phyloP scores from a whole-genome alignment of 208 protist genomes.

The Leishmania arabica region DNA sequence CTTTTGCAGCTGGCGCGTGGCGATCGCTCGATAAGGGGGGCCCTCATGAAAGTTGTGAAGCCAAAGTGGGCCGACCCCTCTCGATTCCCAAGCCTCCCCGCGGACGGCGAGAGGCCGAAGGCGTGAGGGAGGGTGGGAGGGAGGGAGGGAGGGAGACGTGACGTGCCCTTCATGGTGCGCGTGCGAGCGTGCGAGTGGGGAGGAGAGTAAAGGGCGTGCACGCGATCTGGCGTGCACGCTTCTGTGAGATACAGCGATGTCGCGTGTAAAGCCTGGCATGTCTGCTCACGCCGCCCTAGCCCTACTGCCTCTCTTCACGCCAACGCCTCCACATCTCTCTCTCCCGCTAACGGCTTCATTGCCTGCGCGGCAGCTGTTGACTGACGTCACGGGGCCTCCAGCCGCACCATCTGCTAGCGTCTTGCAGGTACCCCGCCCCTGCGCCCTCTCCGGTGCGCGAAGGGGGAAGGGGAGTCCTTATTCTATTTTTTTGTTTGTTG shows the following conservation, averaged over 20 bases:
- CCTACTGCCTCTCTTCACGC: not conserved
- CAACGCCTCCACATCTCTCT: not conserved
- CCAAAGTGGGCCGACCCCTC: not conserved
- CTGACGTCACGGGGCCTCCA: too few relatives aligned
- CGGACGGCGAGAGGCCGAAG: not conserved
- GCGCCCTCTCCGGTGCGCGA: not conserved
- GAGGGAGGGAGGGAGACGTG: not conserved
- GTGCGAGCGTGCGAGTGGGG: too few relatives aligned
- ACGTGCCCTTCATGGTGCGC: not conserved
- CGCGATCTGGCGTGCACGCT: too few relatives aligned
- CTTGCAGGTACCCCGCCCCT: not conserved
- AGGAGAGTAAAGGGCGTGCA: not conserved
- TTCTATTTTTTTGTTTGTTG: not conserved
- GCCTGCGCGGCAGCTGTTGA: too few relatives aligned
- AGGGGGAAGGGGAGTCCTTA: not conserved
- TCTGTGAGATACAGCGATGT: not conserved
- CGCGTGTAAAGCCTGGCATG: too few relatives aligned
- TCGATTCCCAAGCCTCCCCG: not conserved
- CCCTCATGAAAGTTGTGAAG: not conserved
- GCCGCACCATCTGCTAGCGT: not conserved
- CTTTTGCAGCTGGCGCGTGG: constrained; percentile 57
- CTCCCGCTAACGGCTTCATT: not conserved
- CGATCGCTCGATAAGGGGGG: not conserved
- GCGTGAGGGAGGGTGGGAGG: not conserved
- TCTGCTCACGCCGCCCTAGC: not conserved